A percentile compares a stretch with the other conserved stretches of the same genome.
Conservation (phyloP, 768 basidiomycete genomes). For the Lentinula edodes region DNA sequence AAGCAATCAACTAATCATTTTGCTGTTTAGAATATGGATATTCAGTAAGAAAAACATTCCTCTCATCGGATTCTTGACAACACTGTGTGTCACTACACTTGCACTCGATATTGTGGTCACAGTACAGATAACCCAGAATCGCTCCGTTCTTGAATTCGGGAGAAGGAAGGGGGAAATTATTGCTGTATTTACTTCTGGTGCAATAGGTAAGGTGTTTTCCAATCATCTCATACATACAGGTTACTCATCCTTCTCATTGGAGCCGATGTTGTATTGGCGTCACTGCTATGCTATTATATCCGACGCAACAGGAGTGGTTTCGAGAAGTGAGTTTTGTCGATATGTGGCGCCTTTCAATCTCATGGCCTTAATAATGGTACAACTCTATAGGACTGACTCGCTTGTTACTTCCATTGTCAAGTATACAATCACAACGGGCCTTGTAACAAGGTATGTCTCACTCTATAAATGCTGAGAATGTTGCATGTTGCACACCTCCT, state of each 20-base stretch:
- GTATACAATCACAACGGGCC: conserved; percentile 18
- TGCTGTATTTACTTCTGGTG: conserved; percentile 5
- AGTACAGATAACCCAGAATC: conserved; percentile 3
- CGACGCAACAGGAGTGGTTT: not conserved
- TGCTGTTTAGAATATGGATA: conserved; percentile 12
- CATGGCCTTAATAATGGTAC: not conserved
- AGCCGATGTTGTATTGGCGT: not conserved
- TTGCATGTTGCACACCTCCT: no score
- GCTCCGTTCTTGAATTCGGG: conserved; percentile 1
- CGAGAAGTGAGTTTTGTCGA: not conserved
- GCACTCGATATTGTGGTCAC: conserved; percentile 9
- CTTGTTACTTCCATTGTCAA: not conserved
- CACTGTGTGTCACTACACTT: conserved; percentile 4
- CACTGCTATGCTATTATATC: not conserved
- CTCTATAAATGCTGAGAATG: not conserved
- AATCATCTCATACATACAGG: not conserved
- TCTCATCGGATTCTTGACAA: not conserved
- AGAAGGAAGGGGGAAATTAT: conserved; percentile 4
- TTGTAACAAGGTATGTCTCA: conserved; percentile 14
- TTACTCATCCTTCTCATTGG: not conserved
- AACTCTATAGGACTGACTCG: not conserved
- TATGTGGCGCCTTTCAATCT: not conserved
- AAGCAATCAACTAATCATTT: not conserved
- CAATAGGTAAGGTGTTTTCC: not conserved
- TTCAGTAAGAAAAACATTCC: conserved; percentile 10